A percentile compares a stretch with the other conserved stretches of the same genome.
phyloP scores from a whole-genome alignment of 2,329 filamentous ascomycete species.

The Colletotrichum tropicicola region DNA sequence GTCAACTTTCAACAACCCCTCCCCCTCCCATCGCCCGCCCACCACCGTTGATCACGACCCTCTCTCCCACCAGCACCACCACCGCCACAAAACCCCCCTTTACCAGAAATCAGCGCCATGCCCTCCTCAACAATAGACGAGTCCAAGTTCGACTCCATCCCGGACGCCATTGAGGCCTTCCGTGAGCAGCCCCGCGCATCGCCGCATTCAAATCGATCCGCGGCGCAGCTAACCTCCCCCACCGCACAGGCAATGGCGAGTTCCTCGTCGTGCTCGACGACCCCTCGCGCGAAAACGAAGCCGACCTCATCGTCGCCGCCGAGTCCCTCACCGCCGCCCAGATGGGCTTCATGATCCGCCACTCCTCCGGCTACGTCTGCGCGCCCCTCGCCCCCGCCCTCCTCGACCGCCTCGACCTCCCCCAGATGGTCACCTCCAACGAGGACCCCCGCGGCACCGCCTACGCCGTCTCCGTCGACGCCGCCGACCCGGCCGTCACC shows the following conservation, averaged over 20 bases:
- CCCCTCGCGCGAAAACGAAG: conserved; percentile 94
- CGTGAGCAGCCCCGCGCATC: conserved; percentile 53
- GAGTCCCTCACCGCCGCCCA: conserved; percentile 84
- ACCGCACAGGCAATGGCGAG: conserved; percentile 73
- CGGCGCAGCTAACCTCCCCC: not conserved
- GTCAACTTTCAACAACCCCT: conserved; percentile 7
- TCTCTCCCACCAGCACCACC: not conserved
- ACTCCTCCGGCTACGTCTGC: conserved; percentile 92
- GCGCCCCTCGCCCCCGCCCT: conserved; percentile 78
- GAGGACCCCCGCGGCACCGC: conserved; percentile 91
- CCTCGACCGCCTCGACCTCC: conserved; percentile 77
- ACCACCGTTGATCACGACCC: not conserved
- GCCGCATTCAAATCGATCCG: not conserved
- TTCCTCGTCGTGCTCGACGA: conserved; percentile 97
- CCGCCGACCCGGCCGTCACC: conserved; percentile 74
- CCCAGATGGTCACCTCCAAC: conserved; percentile 82
- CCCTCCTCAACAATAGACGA: conserved; percentile 58
- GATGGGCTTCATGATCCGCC: conserved; percentile 95
- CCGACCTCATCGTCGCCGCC: conserved; percentile 95
- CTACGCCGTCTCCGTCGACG: conserved; percentile 91
- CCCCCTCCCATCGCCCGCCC: not conserved
- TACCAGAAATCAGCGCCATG: conserved; percentile 48
- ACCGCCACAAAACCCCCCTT: not conserved
- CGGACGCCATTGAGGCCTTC: conserved; percentile 71
- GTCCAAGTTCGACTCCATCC: conserved; percentile 71